These are phyloP conservation scores for Triticum turgidum DNA, from an alignment of 176 grass and related monocot genomes.

Conservation along the genomic window DNA sequence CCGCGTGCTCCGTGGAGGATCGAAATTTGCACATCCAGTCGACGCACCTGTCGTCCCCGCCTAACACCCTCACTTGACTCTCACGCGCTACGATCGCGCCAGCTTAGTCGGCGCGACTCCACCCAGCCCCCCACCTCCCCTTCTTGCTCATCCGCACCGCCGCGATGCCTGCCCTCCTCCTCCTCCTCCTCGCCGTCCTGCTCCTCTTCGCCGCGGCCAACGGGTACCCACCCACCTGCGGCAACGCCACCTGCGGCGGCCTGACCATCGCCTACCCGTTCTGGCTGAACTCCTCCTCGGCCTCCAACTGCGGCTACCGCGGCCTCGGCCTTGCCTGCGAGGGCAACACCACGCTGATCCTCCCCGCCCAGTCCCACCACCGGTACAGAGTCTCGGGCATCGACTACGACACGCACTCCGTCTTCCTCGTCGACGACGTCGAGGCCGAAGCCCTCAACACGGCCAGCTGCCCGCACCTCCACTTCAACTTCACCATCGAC, in stretches of 20 bases:
- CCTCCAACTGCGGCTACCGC: constrained; percentile 30
- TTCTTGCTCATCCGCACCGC: neutral
- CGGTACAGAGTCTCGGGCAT: constrained; percentile 31
- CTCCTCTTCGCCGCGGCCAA: neutral
- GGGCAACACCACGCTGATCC: constrained; percentile 1
- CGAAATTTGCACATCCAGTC: constrained; percentile 1
- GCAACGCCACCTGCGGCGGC: constrained; percentile 37
- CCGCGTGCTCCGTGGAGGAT: neutral
- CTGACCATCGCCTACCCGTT: constrained; percentile 55
- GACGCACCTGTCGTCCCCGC: neutral
- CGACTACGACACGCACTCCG: constrained; percentile 7
- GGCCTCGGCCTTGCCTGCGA: constrained; percentile 55
- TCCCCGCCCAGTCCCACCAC: constrained; percentile 4
- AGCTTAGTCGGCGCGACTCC: neutral
- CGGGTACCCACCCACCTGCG: neutral
- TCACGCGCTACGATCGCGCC: neutral
- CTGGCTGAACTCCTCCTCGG: neutral
- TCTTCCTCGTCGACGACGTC: constrained; percentile 37
- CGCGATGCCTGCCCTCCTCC: neutral
- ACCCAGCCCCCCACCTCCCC: neutral
- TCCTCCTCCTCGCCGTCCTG: neutral
- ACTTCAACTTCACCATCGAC: constrained; percentile 42
- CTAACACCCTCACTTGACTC: constrained; percentile 26
- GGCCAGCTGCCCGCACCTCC: constrained; percentile 28
- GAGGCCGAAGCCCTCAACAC: neutral